A percentile compares a stretch with the other conserved stretches of the same genome.
Conservation (phyloP, 164 flowering plant genomes). For the Berberis thunbergii region DNA sequence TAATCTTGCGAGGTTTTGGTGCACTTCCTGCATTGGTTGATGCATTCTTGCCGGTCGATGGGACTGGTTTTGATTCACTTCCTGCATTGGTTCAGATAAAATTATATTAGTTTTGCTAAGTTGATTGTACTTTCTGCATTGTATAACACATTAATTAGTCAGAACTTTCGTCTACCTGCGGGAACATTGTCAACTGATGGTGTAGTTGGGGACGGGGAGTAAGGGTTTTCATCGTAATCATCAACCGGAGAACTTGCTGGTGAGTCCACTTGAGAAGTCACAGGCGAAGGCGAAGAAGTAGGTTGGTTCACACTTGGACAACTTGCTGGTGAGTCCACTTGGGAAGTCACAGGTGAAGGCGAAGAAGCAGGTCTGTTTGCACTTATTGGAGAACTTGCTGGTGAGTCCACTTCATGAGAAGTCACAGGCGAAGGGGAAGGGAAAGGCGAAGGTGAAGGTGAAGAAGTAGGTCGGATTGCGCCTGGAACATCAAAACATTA, state of each 20-base stretch:
- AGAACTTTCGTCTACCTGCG: conserved; percentile 10
- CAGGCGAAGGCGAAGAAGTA: too few species aligned
- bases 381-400: conserved; percentile 6
- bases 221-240: conserved; percentile 4
- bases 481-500: not conserved
- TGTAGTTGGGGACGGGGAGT: conserved; percentile 1
- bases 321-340: too few species aligned
- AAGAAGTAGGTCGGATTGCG: not conserved
- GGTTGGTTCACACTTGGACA: too few species aligned
- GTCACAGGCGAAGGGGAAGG: not conserved
- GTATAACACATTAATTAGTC: not conserved
- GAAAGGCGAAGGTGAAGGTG: too few species aligned
- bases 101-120: not conserved
- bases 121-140: not conserved
- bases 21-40: too few species aligned
- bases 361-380: too few species aligned
- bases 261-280: too few species aligned
- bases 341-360: too few species aligned
- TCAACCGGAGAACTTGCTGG: not conserved
- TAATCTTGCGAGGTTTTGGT: too few species aligned
- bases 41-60: not conserved
- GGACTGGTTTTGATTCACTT: conserved; percentile 16
- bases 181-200: conserved; percentile 11
- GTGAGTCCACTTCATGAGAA: not conserved
- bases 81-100: conserved; percentile 15